Conservation (phyloP, 73 alveolate species). For the Paramecium biaurelia region DNA sequence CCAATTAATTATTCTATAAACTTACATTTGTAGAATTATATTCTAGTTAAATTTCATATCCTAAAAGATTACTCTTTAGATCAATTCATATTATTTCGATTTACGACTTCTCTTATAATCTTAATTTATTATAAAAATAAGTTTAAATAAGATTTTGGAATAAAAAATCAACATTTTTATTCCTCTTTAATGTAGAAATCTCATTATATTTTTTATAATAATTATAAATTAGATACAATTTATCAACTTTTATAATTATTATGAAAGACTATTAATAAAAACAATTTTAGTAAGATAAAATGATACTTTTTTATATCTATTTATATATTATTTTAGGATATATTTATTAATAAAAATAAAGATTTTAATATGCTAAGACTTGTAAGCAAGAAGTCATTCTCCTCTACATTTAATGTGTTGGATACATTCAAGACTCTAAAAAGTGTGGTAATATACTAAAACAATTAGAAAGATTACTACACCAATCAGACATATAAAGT, state of each 20-base stretch:
- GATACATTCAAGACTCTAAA: background rate
- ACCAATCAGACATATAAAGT: background rate
- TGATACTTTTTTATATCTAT: background rate
- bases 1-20: no score
- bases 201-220: background rate
- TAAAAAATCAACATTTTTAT: background rate
- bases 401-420: constrained; percentile 1
- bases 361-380: constrained; percentile 25
- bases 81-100: background rate
- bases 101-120: background rate
- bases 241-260: background rate
- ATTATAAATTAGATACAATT: background rate
- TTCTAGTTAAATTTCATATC: background rate
- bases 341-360: background rate
- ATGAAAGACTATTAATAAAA: no score
- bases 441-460: constrained; percentile 7
- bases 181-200: background rate
- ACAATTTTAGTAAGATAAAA: background rate
- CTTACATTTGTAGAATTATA: no score
- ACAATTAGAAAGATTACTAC: constrained; percentile 14
- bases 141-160: background rate
- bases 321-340: background rate
- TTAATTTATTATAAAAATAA: background rate
- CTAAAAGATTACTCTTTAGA: background rate
- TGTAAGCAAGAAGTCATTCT: constrained; percentile 7